Evolutionary conservation across 75 land plant genomes (phyloP), one percentile per base, ranked within the genome.

Genomic region (Picea sitchensis): DNA sequence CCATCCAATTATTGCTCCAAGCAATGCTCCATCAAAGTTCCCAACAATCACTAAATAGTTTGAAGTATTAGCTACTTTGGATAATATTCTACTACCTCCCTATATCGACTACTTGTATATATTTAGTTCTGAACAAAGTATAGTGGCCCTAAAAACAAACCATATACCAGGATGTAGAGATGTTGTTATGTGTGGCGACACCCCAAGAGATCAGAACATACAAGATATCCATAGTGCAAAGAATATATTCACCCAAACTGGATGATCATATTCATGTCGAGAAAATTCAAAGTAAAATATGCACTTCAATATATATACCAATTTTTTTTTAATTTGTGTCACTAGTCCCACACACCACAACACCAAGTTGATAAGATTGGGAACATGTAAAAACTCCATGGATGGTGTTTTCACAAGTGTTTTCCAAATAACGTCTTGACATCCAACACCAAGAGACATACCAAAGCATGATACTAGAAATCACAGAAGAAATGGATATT

Each of bases 351-450:
- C 26, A 26, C 26, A 26, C 26, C 26, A 26, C 26, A 94, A 82
- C 41, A 84, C 81, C 3, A 82, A 47, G 77, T 90, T 92, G 30
- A 94, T 57, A 2, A 31, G 26, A 36, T 57, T 76, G 80, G 84
- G 86, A 20, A 94, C 61, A n/a, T 90, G 84, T 4, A 94, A 85
- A 71, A 94, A 94, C 3, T 73, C 51, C 69, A 81, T 87, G 38
- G 90, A 85, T 14, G 75, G 26, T 36, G 91, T 81, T 34, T 84
- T 81, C 15, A 92, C 87, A 54, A 94, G 77, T 4, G 86, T 79
- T 75, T 94, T 94, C 92, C 92, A 94, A 63, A 94, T 75, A 30
- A 92, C 87, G 32, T 92, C 88, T 83, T 94, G 96, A 85, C 94
- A 90, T 79, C 88, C 88, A 1, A 92, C 65, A 5, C 96, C 96